Evolutionary conservation across 169 alveolate genomes (phyloP), one percentile per base, ranked within the genome.

Genomic region (Plasmodium yoelii): DNA sequence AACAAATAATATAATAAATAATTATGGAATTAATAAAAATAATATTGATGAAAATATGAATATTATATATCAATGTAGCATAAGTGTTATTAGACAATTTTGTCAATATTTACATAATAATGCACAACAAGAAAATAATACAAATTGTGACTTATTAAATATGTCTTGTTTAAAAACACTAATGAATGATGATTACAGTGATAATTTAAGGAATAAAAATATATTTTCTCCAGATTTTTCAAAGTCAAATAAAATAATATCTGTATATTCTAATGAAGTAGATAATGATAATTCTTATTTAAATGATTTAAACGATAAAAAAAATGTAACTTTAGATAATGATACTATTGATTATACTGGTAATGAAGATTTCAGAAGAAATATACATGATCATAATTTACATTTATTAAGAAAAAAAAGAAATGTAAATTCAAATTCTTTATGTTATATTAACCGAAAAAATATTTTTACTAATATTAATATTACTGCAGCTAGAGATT

Each of bases 51-150:
- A 49, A 28, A 86, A 86, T 46, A 42, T 86, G 73, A 86, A 72
- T 57, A 51, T 71, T 19, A 86, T 86, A 13, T 70, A 86, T 53
- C 91, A 86, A 39, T 70, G 91, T 69, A 86, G 91, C 28, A 86
- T 86, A n/a, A 86, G 71, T 86, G 91, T 86, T 46, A 70, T 86
- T n/a, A 72, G 91, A 42, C 91, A 86, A 7, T 86, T 86, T 44
- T 86, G 91, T 47, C 91, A 70, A 15, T 86, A 86, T 59, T 53
- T 70, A 9, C 87, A 69, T 5, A 86, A 71, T 71, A 86, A 86
- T 86, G 57, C 90, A 42, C 59, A 73, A 12, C 44, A 86, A 1
- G 91, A 86, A 42, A 69, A 57, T 86, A 44, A 49, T 51, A 59
- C 73, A 39, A 70, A 86, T 46, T 87, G 70, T 49, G 75, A 86